Evolutionary conservation across 2,329 filamentous ascomycete species (phyloP), one percentile per base, ranked within the genome.

Genomic region (Colletotrichum acutatum): DNA sequence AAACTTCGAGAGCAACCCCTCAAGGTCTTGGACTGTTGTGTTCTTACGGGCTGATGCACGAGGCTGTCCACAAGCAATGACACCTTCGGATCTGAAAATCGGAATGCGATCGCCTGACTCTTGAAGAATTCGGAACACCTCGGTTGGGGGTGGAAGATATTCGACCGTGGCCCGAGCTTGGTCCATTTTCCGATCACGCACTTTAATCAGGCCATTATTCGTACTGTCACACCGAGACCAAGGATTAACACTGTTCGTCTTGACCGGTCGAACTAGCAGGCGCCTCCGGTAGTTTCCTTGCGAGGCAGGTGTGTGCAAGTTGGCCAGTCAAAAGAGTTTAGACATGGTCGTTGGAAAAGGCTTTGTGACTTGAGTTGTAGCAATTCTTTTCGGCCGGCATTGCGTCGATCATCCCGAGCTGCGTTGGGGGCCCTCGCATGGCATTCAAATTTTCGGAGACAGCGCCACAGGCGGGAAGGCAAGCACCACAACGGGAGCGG

Each of bases 331-430:
- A 24, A 16, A 28, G 46, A 42, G 19, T 26, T 26, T n/a, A 24
- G 22, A 37, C 37, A n/a, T 19, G 34, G 64, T 67, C 32, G 49
- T 68, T 32, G 28, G 68, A 56, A 37, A 26, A 62, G 57, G 24
- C 68, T 71, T 71, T 32, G n/a, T 22, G 52, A 52, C 66, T 28
- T 26, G n/a, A 22, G 49, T 42, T 67, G 42, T 37, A n/a, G 24
- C 66, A 54, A 26, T 62, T 24, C 28, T 42, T 16, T 37, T 37
- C 53, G 26, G 34, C 49, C n/a, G 63, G 68, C 30, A 34, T 62
- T 68, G 68, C 19, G 52, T 58, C 58, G 69, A 72, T 68, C 52
- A 53, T 72, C 37, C 42, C 59, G 32, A 72, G 53, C 24, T 64
- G 70, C 59, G 58, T 59, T 30, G 42, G 59, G 66, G 66, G 37